phyloP scores from a whole-genome alignment of 371 early-diverging fungal genomes.

The Lichtheimia hyalospora region DNA sequence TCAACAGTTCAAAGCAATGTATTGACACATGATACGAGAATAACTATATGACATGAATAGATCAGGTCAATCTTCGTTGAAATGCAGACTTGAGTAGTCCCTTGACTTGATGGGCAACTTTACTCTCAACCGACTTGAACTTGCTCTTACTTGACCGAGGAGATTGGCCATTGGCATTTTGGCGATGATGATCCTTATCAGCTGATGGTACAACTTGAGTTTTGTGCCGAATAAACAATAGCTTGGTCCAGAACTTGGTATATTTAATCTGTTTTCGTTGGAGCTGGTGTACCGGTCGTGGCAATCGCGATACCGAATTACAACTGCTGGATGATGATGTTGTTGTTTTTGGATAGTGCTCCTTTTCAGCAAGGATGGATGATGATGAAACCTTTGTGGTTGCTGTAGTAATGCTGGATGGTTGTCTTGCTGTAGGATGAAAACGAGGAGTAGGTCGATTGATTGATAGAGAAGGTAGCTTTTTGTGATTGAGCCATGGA shows the following conservation, averaged over 20 bases:
- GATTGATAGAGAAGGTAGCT: not conserved
- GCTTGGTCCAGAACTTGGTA: slow-evolving; percentile 1
- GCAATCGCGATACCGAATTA: not conserved
- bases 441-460: too few relatives aligned
- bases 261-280: slow-evolving; percentile 2
- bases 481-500: slow-evolving; percentile 62
- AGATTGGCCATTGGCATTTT: not conserved
- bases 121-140: slow-evolving; percentile 13
- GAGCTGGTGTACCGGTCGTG: not conserved
- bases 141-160: not conserved
- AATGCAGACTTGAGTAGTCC: slow-evolving; percentile 20
- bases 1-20: too few relatives aligned
- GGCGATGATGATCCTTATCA: not conserved
- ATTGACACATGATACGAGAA: too few relatives aligned
- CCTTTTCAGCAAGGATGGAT: too few relatives aligned
- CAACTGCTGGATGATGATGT: not conserved
- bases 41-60: too few relatives aligned
- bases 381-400: not conserved
- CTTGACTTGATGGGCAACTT: slow-evolving; percentile 14
- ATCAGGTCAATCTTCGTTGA: slow-evolving; percentile 12
- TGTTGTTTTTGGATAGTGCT: not conserved
- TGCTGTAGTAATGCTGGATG: slow-evolving; percentile 1
- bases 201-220: slow-evolving; percentile 12
- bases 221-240: slow-evolving; percentile 7
- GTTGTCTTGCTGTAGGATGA: not conserved